Percentiles rank a stretch among this genome's conserved stretches.
phyloP scores from a whole-genome alignment of 805 yeast genomes.

The Pichia cabralensis region DNA sequence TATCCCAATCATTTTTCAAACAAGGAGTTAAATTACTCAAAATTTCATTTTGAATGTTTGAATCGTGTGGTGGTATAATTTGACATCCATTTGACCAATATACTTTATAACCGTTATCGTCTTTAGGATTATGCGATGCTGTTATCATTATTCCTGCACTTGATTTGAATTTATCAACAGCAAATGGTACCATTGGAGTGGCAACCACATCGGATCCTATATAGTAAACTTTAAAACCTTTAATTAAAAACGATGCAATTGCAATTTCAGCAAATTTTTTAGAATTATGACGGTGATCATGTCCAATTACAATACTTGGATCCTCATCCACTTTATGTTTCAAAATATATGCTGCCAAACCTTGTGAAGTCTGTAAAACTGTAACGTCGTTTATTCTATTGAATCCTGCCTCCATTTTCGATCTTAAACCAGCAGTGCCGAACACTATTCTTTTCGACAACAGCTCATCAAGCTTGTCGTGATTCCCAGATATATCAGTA shows the following conservation, averaged over 20 bases:
- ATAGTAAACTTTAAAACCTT: conserved; percentile 63
- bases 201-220: conserved; percentile 40
- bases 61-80: conserved; percentile 87
- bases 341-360: conserved; percentile 49
- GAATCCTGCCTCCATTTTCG: conserved; percentile 87
- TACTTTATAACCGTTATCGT: conserved; percentile 90
- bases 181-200: conserved; percentile 90
- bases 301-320: conserved; percentile 62
- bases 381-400: conserved; percentile 83
- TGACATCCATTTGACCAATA: conserved; percentile 93
- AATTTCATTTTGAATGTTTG: conserved; percentile 57
- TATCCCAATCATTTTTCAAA: conserved; percentile 31
- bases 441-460: conserved; percentile 58
- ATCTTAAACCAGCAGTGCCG: conserved; percentile 90
- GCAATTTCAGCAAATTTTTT: conserved; percentile 68
- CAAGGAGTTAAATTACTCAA: conserved; percentile 53
- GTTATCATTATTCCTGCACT: conserved; percentile 88
- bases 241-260: conserved; percentile 57
- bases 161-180: conserved; percentile 52
- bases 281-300: conserved; percentile 85
- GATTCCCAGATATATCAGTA: conserved; percentile 20
- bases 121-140: conserved; percentile 78
- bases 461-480: conserved; percentile 38
- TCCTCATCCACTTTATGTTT: conserved; percentile 23
- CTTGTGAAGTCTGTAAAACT: conserved; percentile 84